Evolutionary conservation across 768 basidiomycete species (phyloP).

Genomic region (Fibroporia radiculosa): DNA sequence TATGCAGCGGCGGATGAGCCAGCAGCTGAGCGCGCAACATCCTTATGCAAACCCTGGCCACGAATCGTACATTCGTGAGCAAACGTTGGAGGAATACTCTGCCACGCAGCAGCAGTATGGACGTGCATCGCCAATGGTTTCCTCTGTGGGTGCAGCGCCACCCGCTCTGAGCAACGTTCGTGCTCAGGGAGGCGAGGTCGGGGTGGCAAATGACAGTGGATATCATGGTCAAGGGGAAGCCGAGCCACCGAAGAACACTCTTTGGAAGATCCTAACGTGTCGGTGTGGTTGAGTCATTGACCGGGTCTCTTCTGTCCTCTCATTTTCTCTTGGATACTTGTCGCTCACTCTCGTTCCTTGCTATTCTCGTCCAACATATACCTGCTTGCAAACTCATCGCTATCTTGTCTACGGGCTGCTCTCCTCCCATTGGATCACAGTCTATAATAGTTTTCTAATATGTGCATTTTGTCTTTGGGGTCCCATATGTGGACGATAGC

Average conservation of each 20-base stretch:
- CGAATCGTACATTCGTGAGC: conserved; percentile 38
- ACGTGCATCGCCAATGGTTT: conserved; percentile 78
- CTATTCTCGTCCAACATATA: conserved; percentile 16
- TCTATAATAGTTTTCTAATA: conserved; percentile 6
- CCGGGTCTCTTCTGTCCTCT: conserved; percentile 17
- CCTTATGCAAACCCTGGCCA: conserved; percentile 68
- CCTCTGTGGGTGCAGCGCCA: conserved; percentile 57
- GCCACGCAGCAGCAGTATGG: conserved; percentile 52
- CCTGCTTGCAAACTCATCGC: conserved; percentile 14
- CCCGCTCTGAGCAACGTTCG: conserved; percentile 69
- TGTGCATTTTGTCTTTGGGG: conserved; percentile 10
- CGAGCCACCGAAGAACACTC: conserved; percentile 43
- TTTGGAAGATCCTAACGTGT: conserved; percentile 71
- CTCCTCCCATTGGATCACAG: background rate
- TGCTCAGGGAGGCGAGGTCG: conserved; percentile 61
- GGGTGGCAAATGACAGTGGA: conserved; percentile 53
- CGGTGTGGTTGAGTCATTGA: conserved; percentile 49
- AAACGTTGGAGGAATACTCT: conserved; percentile 47
- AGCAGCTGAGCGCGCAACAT: conserved; percentile 44
- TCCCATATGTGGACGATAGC: too few species aligned
- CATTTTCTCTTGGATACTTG: conserved; percentile 13
- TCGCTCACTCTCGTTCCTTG: conserved; percentile 18
- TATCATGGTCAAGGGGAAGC: conserved; percentile 51
- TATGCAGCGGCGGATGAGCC: conserved; percentile 35
- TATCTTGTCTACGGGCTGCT: conserved; percentile 5